Base-by-base conservation (phyloP, 2,329 filamentous ascomycete genomes). In the Paecilomyces formosus region DNA sequence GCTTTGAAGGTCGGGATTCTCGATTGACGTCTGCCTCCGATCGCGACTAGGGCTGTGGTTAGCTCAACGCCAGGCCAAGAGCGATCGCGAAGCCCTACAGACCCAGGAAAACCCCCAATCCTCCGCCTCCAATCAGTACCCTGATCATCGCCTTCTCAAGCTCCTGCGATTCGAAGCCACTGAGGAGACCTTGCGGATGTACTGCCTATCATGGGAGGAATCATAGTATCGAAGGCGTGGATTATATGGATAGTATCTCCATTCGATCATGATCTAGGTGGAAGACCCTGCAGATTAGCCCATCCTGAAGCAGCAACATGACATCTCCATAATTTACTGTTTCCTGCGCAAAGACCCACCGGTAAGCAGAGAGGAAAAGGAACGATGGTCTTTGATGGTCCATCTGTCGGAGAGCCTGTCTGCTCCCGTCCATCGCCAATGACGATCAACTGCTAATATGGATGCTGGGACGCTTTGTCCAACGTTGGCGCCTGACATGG, bases 401-500 rank as follows among this genome's bases (percentile, higher is more conserved):
- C 26, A 55, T 24, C 54, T 55, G 22, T 26, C 28, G 18, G 26
- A 28, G 39, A 45, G 30, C 39, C 39, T 45, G 21, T 18, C 54
- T 33, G 15, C 45, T 24, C 50, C 50, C 35, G 28, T 26, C 33
- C 54, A 35, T 35, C 28, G 12, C 35, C 33, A 45, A 35, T 39
- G 54, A 45, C 33, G 30, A 39, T 31, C 28, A 30, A 31, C 33
- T 55, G 24, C 18, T 56, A 56, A 39, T 28, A 52, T 49, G 31
- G 53, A 56, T 54, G 24, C 24, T 26, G 53, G 39, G 49, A 30
- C 28, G 24, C 22, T 51, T 35, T 56, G 57, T 59, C 57, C 54
- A 59, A 59, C 57, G 53, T 56, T 59, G 57, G 45, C 28, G 54
- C 54, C 57, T 33, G 56, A 59, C 54, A 30, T 49, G 28, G 26